Conservation (phyloP, 75 land plant species). For the Azolla pinnata region DNA sequence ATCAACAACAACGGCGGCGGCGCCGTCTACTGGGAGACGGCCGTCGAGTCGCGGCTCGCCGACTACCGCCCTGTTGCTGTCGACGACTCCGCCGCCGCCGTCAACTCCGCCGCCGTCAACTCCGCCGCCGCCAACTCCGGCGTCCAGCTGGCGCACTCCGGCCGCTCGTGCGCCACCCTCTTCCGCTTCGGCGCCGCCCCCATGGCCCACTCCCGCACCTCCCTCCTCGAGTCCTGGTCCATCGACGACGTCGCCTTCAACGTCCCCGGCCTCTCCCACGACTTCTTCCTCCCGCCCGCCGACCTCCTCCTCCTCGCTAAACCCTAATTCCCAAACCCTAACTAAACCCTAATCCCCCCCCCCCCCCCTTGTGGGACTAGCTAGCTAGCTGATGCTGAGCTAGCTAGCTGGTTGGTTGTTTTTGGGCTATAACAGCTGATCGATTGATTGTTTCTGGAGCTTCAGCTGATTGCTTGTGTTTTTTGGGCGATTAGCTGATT, state of each 20-base stretch:
- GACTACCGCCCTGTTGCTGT: slow-evolving; percentile 61
- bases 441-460: background rate
- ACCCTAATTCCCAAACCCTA: background rate
- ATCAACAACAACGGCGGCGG: slow-evolving; percentile 47
- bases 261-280: slow-evolving; percentile 59
- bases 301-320: slow-evolving; percentile 8
- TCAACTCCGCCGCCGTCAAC: too few species aligned
- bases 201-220: slow-evolving; percentile 58
- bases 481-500: background rate
- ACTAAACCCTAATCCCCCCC: background rate
- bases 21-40: slow-evolving; percentile 69
- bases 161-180: slow-evolving; percentile 53
- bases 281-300: slow-evolving; percentile 67
- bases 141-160: slow-evolving; percentile 59
- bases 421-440: background rate
- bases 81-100: too few species aligned
- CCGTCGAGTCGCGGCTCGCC: slow-evolving; percentile 51
- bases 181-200: slow-evolving; percentile 65
- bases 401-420: background rate
- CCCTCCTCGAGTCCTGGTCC: slow-evolving; percentile 68
- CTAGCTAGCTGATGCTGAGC: background rate
- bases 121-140: too few species aligned
- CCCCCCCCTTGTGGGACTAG: background rate
- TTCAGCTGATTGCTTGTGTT: background rate
- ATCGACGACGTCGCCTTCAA: slow-evolving; percentile 74